phyloP scores from a whole-genome alignment of 148 eudicot genomes.

The Spergularia bocconei region DNA sequence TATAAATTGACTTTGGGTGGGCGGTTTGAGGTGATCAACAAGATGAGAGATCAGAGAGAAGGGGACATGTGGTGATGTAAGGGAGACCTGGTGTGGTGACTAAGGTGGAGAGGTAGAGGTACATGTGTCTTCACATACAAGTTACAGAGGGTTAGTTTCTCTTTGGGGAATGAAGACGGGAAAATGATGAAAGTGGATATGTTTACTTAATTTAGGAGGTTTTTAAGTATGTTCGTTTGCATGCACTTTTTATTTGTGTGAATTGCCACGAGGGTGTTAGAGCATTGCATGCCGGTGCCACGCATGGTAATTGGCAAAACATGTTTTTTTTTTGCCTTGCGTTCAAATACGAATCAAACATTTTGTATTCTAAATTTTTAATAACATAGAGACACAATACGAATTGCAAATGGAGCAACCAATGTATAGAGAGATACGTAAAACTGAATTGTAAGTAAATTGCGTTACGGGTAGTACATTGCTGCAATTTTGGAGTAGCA shows the following conservation, averaged over 20 bases:
- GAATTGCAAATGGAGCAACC: too few species aligned
- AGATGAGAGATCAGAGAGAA: background rate
- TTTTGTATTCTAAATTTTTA: too few species aligned
- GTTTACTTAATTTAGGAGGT: background rate
- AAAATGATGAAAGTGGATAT: background rate
- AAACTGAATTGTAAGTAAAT: too few species aligned
- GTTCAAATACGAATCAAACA: too few species aligned
- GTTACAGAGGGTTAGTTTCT: too few species aligned
- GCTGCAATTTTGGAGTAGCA: too few species aligned
- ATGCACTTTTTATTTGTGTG: background rate
- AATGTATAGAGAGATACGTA: too few species aligned
- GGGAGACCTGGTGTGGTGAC: constrained; percentile 23
- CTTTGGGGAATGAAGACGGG: too few species aligned
- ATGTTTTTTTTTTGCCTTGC: too few species aligned
- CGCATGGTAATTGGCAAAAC: background rate
- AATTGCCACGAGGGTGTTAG: constrained; percentile 1
- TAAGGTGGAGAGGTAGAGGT: constrained; percentile 6
- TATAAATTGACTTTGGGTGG: background rate
- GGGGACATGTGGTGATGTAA: constrained; percentile 27
- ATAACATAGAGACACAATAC: too few species aligned
- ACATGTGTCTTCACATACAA: constrained; percentile 17
- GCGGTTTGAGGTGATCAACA: constrained; percentile 22
- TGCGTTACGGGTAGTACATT: too few species aligned
- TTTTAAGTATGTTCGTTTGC: background rate
- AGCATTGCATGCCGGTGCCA: background rate